Conservation (phyloP, 2,329 filamentous ascomycete species). For the Colletotrichum theobromicola region DNA sequence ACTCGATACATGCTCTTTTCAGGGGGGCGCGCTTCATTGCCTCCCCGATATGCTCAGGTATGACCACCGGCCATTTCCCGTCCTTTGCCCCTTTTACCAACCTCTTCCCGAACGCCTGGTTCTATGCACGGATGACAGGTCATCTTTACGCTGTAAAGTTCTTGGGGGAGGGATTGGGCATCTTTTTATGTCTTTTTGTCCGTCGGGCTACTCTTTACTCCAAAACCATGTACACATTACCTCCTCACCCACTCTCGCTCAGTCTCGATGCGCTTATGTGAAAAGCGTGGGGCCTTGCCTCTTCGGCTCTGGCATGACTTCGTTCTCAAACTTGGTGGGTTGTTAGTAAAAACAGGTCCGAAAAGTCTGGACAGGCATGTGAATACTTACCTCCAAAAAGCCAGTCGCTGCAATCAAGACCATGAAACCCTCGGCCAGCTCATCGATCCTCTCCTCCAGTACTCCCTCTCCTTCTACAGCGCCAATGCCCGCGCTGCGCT, state of each 20-base stretch:
- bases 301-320: constrained; percentile 36
- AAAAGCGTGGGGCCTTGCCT: constrained; percentile 41
- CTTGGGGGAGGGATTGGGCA: neutral
- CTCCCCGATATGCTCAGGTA: neutral
- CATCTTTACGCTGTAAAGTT: neutral
- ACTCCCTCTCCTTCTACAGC: constrained; percentile 41
- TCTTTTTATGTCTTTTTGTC: neutral
- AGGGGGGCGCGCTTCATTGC: neutral
- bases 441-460: constrained; percentile 69
- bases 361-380: neutral
- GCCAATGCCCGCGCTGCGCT: constrained; percentile 83
- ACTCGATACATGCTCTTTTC: neutral
- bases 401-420: constrained; percentile 81
- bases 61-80: neutral
- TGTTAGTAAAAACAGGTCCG: neutral
- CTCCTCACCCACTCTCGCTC: neutral
- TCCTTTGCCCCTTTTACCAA: neutral
- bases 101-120: constrained; percentile 18
- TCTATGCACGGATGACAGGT: constrained; percentile 12
- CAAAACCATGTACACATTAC: neutral
- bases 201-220: neutral
- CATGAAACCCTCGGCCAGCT: constrained; percentile 85
- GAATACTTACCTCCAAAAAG: constrained; percentile 78
- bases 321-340: constrained; percentile 43
- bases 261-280: constrained; percentile 35